A percentile compares a stretch with the other conserved stretches of the same genome.
These are phyloP conservation scores for Citrullus mucosospermus DNA, from an alignment of 306 rosid species.

Conservation along the genomic window DNA sequence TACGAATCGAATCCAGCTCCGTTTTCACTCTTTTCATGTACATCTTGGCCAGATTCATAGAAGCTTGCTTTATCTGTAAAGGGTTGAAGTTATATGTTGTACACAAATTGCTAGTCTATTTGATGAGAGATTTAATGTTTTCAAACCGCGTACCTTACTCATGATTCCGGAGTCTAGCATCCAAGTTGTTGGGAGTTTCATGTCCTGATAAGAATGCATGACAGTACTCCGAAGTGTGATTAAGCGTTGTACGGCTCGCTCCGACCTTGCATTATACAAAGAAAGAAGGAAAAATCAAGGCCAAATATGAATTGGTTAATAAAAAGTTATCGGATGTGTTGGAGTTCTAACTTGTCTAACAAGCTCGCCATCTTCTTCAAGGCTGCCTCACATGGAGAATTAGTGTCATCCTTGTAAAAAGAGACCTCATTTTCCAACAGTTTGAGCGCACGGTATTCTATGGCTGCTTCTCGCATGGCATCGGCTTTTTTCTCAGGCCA, in stretches of 20 bases:
- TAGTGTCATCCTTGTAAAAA: conserved; percentile 53
- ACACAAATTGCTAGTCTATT: not conserved
- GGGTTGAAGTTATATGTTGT: not conserved
- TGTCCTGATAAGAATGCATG: conserved; percentile 41
- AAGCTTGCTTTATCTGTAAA: conserved; percentile 67
- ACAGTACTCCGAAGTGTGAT: conserved; percentile 47
- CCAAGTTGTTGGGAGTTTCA: conserved; percentile 74
- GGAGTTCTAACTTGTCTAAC: conserved; percentile 59
- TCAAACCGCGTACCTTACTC: conserved; percentile 35
- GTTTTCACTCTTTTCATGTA: conserved; percentile 76
- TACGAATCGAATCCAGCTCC: conserved; percentile 56
- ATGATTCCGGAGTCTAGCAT: conserved; percentile 85
- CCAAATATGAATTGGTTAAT: not conserved
- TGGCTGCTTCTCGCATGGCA: conserved; percentile 86
- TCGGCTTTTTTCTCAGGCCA: conserved; percentile 98
- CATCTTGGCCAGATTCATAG: conserved; percentile 68
- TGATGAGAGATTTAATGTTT: not conserved
- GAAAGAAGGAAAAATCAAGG: conserved; percentile 12
- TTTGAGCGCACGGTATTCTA: conserved; percentile 76
- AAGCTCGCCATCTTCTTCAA: conserved; percentile 75
- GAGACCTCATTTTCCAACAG: conserved; percentile 60
- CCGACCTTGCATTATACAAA: conserved; percentile 47
- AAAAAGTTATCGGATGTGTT: not conserved
- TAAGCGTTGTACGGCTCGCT: conserved; percentile 55
- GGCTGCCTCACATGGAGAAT: conserved; percentile 61